Conservation (phyloP, 2,329 filamentous ascomycete species). For the Drechmeria coniospora region DNA sequence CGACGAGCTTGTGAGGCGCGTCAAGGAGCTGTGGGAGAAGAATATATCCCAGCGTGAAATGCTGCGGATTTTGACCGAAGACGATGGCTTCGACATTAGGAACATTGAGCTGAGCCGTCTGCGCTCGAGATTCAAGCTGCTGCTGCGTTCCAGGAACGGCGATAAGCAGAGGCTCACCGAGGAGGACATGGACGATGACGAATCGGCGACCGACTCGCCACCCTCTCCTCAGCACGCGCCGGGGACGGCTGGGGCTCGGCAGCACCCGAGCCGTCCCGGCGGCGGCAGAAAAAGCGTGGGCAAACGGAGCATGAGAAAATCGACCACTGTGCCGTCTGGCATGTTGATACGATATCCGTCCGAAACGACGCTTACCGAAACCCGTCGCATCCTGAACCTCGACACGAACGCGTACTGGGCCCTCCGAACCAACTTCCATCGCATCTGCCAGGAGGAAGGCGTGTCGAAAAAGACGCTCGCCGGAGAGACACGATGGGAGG, state of each 20-base stretch:
- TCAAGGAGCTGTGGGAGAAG: conserved; percentile 63
- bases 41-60: conserved; percentile 63
- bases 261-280: neutral
- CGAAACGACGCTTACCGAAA: conserved; percentile 68
- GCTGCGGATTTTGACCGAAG: conserved; percentile 50
- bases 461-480: conserved; percentile 65
- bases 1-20: conserved; percentile 46
- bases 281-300: conserved; percentile 17
- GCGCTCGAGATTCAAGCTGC: conserved; percentile 51
- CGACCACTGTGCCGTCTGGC: conserved; percentile 51
- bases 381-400: conserved; percentile 52
- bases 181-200: conserved; percentile 4
- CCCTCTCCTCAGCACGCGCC: conserved; percentile 2
- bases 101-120: conserved; percentile 56
- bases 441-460: conserved; percentile 50
- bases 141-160: conserved; percentile 46
- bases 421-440: conserved; percentile 50
- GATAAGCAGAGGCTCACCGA: conserved; percentile 26
- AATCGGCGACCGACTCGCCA: conserved; percentile 5
- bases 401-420: conserved; percentile 47
- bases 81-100: conserved; percentile 57
- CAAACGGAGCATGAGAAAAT: conserved; percentile 50
- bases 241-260: neutral
- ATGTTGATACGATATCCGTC: conserved; percentile 64
- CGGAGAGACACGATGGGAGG: conserved; percentile 59